These are phyloP conservation scores for Pharnaceum exiguum DNA, from an alignment of 148 eudicot genomes.

Conservation along the genomic window DNA sequence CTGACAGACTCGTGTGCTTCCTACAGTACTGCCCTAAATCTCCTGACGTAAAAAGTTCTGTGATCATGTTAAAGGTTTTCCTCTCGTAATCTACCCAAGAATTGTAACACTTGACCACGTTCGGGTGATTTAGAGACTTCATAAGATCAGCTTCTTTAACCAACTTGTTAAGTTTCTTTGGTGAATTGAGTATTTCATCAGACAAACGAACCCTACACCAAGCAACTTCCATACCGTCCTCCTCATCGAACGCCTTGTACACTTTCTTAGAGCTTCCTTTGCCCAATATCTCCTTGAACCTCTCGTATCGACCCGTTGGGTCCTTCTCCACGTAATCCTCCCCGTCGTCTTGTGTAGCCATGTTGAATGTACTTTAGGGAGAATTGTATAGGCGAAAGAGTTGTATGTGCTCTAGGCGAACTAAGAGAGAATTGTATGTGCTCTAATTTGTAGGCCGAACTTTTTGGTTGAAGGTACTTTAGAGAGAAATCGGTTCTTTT, in stretches of 20 bases:
- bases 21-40: constrained; percentile 16
- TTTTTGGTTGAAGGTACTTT: too few species aligned
- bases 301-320: constrained; percentile 5
- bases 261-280: constrained; percentile 2
- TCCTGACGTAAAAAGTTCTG: constrained; percentile 30
- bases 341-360: too few species aligned
- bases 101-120: constrained; percentile 23
- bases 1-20: constrained; percentile 17
- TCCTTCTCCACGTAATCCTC: neutral
- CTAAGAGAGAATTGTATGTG: too few species aligned
- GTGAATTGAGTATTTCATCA: too few species aligned
- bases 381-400: neutral
- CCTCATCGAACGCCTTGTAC: constrained; percentile 5
- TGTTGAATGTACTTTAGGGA: neutral
- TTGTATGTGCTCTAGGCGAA: too few species aligned
- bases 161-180: too few species aligned
- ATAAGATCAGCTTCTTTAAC: constrained; percentile 2
- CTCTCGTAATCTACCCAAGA: constrained; percentile 24
- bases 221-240: constrained; percentile 4
- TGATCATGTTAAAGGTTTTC: constrained; percentile 24
- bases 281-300: neutral
- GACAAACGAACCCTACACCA: constrained; percentile 7
- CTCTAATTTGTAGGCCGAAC: too few species aligned
- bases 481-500: too few species aligned
- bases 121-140: constrained; percentile 25